Conservation (phyloP, 768 basidiomycete species). For the Russula olivacea region DNA sequence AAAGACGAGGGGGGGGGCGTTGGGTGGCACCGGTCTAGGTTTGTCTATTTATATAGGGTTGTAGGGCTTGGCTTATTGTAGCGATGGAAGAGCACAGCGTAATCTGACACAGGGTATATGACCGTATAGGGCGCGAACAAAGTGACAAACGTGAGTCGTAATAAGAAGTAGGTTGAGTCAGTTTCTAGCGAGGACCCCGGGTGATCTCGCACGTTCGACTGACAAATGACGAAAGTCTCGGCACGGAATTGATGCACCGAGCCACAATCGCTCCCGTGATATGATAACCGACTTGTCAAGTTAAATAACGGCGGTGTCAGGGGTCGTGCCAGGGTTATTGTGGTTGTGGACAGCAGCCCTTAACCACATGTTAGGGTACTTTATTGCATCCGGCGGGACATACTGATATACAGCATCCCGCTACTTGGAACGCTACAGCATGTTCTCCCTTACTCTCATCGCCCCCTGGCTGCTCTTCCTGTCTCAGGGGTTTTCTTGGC, state of each 20-base stretch:
- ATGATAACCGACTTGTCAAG: background rate
- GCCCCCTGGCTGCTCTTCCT: constrained; percentile 2
- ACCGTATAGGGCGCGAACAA: constrained; percentile 8
- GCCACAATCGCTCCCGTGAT: constrained; percentile 7
- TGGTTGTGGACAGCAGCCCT: background rate
- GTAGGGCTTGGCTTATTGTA: background rate
- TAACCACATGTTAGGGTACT: constrained; percentile 2
- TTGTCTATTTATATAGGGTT: constrained; percentile 8
- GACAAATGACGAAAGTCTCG: too few relatives aligned
- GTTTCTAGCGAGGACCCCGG: constrained; percentile 6
- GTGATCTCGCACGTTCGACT: constrained; percentile 23
- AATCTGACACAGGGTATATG: constrained; percentile 1
- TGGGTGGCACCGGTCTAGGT: background rate
- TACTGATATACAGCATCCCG: background rate
- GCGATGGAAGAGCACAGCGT: background rate
- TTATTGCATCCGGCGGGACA: background rate
- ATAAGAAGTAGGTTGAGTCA: background rate
- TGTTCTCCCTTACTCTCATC: constrained; percentile 9
- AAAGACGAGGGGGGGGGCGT: background rate
- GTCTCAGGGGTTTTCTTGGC: constrained; percentile 1
- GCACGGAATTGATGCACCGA: background rate
- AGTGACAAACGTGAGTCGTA: constrained; percentile 21
- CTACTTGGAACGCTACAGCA: constrained; percentile 3
- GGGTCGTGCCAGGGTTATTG: background rate
- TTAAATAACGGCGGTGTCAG: constrained; percentile 2